Percentiles rank a stretch among this genome's conserved stretches.
phyloP scores from a whole-genome alignment of 2,329 filamentous ascomycete species.

The Colletotrichum karsti region DNA sequence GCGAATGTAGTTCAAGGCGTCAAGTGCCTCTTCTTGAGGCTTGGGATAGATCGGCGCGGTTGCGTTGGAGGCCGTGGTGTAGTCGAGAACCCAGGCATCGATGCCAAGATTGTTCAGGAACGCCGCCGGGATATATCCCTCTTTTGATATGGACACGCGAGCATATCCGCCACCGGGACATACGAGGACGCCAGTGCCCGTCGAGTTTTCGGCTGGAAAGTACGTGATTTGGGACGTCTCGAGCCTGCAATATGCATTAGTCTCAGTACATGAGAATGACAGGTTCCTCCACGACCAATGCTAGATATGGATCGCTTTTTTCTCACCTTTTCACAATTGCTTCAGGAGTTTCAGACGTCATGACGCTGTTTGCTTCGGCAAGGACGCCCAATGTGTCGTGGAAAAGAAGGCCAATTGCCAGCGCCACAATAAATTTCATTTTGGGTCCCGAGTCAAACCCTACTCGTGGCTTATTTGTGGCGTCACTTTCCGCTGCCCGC shows the following conservation, averaged over 20 bases:
- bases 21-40: slow-evolving; percentile 30
- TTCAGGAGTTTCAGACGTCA: too few species aligned
- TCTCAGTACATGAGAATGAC: background rate
- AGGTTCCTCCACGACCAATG: background rate
- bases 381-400: too few species aligned
- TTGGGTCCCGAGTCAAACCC: too few species aligned
- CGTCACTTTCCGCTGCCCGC: too few species aligned
- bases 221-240: slow-evolving; percentile 17
- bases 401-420: too few species aligned
- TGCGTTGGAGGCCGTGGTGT: slow-evolving; percentile 27
- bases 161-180: slow-evolving; percentile 30
- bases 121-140: slow-evolving; percentile 26
- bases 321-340: slow-evolving; percentile 10
- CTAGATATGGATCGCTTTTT: too few species aligned
- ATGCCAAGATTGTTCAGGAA: slow-evolving; percentile 30
- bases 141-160: slow-evolving; percentile 24
- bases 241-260: slow-evolving; percentile 1
- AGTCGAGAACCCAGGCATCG: slow-evolving; percentile 33
- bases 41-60: slow-evolving; percentile 30
- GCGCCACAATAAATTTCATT: too few species aligned
- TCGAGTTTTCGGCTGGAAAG: slow-evolving; percentile 15
- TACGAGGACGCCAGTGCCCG: slow-evolving; percentile 30
- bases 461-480: too few species aligned
- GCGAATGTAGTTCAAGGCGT: slow-evolving; percentile 30
- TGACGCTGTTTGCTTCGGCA: too few species aligned